Evolutionary conservation across 495 filamentous ascomycete genomes (phyloP), one percentile per base, ranked within the genome.

Genomic region (Aspergillus wentii): DNA sequence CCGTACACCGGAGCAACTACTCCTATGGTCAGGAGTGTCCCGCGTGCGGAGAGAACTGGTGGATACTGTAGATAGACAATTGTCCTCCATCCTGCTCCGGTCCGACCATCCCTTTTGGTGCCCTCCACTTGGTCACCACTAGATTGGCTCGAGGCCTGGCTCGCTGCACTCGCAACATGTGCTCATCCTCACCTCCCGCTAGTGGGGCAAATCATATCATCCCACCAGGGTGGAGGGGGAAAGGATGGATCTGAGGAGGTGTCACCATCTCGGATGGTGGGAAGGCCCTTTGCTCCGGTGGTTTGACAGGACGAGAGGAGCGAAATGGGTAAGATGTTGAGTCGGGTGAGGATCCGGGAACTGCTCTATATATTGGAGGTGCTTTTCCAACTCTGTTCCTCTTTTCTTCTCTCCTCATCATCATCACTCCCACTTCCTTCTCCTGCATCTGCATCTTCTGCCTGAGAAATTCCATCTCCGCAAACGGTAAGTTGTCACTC

Each of bases 31-130:
- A 14, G 2, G 18, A 15, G 33, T 27, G 33, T 38, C 39, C 44
- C 41, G 44, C 42, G 41, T 49, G 46, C 50, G 46, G 45, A 53
- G 50, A 44, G 41, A 22, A 17, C 42, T 30, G n/a, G 35, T 3
- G 21, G 26, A 18, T 17, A 11, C 30, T 33, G 28, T 18, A 27
- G 27, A 19, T 27, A 36, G 13, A 21, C 5, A 20, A 31, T 30
- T 28, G 20, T 15, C 11, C 17, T 5, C 33, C 16, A 4, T 14
- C 17, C 33, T 18, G 14, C 16, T 33, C 31, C 13, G 6, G 14
- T 20, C 4, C 13, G 9, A 18, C 11, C 6, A 18, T 14, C 26
- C 35, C 26, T 16, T n/a, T 17, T n/a, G n/a, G n/a, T n/a, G n/a
- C n/a, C n/a, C n/a, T n/a, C n/a, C n/a, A n/a, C n/a, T n/a, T n/a